phyloP scores from a whole-genome alignment of 495 filamentous ascomycete genomes.

The Geoglossum glabrum region DNA sequence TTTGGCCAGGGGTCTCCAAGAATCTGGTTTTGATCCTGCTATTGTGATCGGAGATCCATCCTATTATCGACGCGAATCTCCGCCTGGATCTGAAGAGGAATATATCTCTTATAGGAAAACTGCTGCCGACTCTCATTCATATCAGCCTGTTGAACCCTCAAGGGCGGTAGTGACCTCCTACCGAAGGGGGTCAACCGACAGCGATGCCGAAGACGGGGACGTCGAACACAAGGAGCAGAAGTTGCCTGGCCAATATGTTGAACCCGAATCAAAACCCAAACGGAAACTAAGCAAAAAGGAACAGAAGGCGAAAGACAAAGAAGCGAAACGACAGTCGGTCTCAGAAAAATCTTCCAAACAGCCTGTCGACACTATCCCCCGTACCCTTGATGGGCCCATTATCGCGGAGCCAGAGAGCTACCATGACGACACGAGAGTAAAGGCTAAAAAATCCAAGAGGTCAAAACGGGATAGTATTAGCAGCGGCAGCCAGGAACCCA shows the following conservation, averaged over 20 bases:
- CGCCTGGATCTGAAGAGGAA: conserved; percentile 34
- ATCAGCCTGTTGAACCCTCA: background rate
- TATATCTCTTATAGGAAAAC: background rate
- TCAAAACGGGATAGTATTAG: background rate
- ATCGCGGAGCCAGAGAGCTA: background rate
- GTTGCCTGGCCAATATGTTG: conserved; percentile 24
- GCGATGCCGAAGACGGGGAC: background rate
- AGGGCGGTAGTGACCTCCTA: no score
- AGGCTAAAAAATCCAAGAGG: background rate
- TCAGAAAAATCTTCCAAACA: background rate
- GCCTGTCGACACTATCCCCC: no score
- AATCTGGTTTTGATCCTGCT: conserved; percentile 49
- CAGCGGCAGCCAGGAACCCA: background rate
- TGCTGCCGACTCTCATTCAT: background rate
- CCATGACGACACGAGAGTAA: background rate
- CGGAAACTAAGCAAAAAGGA: background rate
- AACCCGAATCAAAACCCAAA: conserved; percentile 13
- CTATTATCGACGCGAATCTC: conserved; percentile 42
- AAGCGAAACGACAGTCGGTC: background rate
- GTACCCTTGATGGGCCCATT: background rate
- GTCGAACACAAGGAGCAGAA: background rate
- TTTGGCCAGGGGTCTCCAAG: conserved; percentile 46
- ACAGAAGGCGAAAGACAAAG: conserved; percentile 8
- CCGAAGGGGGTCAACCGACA: background rate
- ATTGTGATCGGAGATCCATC: conserved; percentile 44